Conservation (phyloP, 2,329 filamentous ascomycete genomes). For the Trichophyton mentagrophytes region DNA sequence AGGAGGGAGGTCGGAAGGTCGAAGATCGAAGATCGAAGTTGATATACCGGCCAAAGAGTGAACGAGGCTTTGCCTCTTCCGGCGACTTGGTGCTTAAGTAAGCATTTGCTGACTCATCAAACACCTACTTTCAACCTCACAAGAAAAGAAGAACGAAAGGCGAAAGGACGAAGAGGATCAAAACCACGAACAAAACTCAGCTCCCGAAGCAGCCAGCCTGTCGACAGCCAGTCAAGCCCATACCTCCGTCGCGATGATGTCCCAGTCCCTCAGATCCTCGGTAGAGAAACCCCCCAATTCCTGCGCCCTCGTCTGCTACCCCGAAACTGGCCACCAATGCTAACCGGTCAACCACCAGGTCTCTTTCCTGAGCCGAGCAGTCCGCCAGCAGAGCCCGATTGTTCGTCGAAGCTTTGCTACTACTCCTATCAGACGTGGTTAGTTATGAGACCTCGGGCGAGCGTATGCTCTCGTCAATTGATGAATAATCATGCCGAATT, state of each 20-base stretch:
- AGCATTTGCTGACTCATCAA: slow-evolving; percentile 4
- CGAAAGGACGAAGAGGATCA: background rate
- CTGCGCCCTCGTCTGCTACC: slow-evolving; percentile 2
- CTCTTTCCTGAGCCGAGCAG: slow-evolving; percentile 48
- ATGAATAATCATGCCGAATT: background rate
- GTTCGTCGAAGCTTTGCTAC: slow-evolving; percentile 52
- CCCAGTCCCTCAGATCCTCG: slow-evolving; percentile 15
- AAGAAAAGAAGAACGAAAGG: background rate
- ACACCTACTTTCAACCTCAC: slow-evolving; percentile 1
- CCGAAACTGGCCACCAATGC: slow-evolving; percentile 14
- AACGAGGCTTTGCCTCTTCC: background rate
- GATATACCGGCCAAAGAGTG: background rate
- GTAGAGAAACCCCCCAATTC: slow-evolving; percentile 2
- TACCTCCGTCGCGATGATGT: slow-evolving; percentile 10
- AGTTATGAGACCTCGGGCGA: background rate
- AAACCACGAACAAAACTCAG: background rate
- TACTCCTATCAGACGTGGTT: slow-evolving; percentile 51
- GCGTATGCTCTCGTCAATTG: slow-evolving; percentile 6
- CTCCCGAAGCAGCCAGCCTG: background rate
- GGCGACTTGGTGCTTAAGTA: background rate
- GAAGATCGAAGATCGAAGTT: background rate
- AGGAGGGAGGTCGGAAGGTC: background rate
- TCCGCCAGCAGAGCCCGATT: slow-evolving; percentile 44
- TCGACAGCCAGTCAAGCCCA: background rate
- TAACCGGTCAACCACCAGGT: slow-evolving; percentile 33